These are phyloP conservation scores for Crithidia sp. DNA, from an alignment of 208 protist genomes.

Conservation along the genomic window DNA sequence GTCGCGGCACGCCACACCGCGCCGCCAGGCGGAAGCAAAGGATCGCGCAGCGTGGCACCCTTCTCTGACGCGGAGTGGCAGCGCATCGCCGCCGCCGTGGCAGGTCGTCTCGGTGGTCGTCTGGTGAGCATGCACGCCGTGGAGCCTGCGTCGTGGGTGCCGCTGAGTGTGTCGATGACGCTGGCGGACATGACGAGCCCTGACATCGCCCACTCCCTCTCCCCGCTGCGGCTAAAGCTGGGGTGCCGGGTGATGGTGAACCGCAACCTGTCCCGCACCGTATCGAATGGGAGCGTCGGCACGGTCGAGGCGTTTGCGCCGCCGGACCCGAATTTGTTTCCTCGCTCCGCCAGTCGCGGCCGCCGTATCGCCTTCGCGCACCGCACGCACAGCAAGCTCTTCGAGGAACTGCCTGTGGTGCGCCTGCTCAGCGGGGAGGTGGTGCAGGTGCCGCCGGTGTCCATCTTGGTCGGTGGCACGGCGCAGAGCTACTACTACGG, in stretches of 20 bases:
- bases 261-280: slow-evolving; percentile 85
- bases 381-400: slow-evolving; percentile 37
- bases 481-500: slow-evolving; percentile 84
- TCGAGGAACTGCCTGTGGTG: slow-evolving; percentile 79
- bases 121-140: slow-evolving; percentile 51
- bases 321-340: slow-evolving; percentile 74
- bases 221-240: slow-evolving; percentile 81
- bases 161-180: slow-evolving; percentile 68
- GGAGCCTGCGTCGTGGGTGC: slow-evolving; percentile 58
- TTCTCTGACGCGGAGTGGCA: slow-evolving; percentile 41
- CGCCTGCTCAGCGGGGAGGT: slow-evolving; percentile 76
- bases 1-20: too few relatives aligned
- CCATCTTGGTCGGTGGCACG: slow-evolving; percentile 65
- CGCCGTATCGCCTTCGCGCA: slow-evolving; percentile 31
- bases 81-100: slow-evolving; percentile 42
- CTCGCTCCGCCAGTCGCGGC: slow-evolving; percentile 39
- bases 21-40: background rate
- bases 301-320: slow-evolving; percentile 84
- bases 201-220: slow-evolving; percentile 56
- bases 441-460: slow-evolving; percentile 80
- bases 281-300: slow-evolving; percentile 90
- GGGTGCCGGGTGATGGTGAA: slow-evolving; percentile 91
- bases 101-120: slow-evolving; percentile 43
- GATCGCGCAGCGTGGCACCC: slow-evolving; percentile 7
- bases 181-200: slow-evolving; percentile 63